Base-by-base conservation (phyloP, 768 basidiomycete genomes). In the Dentipellis fragilis region DNA sequence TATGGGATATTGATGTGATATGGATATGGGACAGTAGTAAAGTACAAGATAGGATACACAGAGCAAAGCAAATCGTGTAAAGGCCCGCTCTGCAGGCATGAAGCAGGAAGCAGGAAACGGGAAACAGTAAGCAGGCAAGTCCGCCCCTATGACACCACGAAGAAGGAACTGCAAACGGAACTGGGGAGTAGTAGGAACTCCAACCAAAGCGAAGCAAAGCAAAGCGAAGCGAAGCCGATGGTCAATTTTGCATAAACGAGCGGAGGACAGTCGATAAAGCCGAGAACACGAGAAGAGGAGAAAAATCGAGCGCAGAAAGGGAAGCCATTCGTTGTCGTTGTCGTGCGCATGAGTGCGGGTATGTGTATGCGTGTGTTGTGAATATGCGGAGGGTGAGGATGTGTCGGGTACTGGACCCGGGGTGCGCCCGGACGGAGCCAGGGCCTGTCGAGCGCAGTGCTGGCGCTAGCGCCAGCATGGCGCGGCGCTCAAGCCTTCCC, bases 401-500 rank as follows among this genome's bases (percentile, higher is more conserved):
- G 6, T 29, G 29, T 29, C 3, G 29, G 29, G 29, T 29, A 29
- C 29, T 29, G 6, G 29, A 29, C 29, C 29, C 29, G 29, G 6
- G 29, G 29, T 29, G 29, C 3, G 29, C 29, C 29, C 29, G 29
- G 29, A 29, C 29, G 29, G 29, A 19, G 40, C 40, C 14, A 42
- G 40, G 40, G 40, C 40, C 14, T 8, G 14, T 19, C 40, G 40
- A 14, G 40, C 19, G 40, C 40, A 9, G 40, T 42, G 40, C 40
- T 42, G 40, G 40, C 14, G 19, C 40, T 42, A 42, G 40, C 19
- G 9, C 40, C 40, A 19, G 40, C 19, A 17, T 4, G 3, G 17
- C 19, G 10, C 3, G 3, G 14, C 16, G 42, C 14, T 74, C 65
- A 76, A 49, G 72, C 64, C 56, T 68, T 72, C 4, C 68, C 68